These are phyloP conservation scores for Cercophora newfieldiana DNA, from an alignment of 495 filamentous ascomycete species.

Conservation along the genomic window DNA sequence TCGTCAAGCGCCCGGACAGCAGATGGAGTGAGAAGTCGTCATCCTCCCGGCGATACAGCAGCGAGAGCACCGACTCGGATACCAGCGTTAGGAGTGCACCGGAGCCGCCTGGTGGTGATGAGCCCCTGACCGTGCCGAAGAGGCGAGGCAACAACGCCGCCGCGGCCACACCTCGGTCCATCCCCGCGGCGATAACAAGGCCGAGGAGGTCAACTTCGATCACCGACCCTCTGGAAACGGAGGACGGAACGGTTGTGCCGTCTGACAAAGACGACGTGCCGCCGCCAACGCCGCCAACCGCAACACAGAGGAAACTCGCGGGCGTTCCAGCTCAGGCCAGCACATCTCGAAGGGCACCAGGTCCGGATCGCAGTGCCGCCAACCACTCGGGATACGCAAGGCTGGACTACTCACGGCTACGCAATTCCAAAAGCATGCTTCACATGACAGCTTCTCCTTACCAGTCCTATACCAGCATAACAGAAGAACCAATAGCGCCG, in stretches of 20 bases:
- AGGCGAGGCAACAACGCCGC: conserved; percentile 19
- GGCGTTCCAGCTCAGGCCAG: background rate
- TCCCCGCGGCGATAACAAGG: background rate
- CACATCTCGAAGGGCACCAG: background rate
- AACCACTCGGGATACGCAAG: background rate
- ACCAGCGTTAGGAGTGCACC: conserved; percentile 27
- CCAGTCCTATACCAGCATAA: conserved; percentile 8
- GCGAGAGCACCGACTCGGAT: conserved; percentile 21
- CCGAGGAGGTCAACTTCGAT: conserved; percentile 7
- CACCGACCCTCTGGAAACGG: background rate
- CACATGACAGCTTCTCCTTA: conserved; percentile 13
- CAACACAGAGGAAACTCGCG: background rate
- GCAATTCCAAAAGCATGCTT: conserved; percentile 20
- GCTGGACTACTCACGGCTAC: conserved; percentile 2
- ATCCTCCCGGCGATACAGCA: conserved; percentile 15
- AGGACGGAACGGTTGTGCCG: background rate
- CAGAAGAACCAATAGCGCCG: background rate
- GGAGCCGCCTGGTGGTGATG: conserved; percentile 16
- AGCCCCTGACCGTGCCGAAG: conserved; percentile 32
- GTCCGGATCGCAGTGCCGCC: background rate
- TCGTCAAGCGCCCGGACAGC: conserved; percentile 28
- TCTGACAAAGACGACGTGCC: background rate
- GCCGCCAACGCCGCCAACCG: background rate
- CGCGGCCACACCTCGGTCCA: background rate
- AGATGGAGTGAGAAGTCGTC: conserved; percentile 1